Evolutionary conservation across 2,329 filamentous ascomycete species (phyloP).

Genomic region (Endocalyx cinctus): DNA sequence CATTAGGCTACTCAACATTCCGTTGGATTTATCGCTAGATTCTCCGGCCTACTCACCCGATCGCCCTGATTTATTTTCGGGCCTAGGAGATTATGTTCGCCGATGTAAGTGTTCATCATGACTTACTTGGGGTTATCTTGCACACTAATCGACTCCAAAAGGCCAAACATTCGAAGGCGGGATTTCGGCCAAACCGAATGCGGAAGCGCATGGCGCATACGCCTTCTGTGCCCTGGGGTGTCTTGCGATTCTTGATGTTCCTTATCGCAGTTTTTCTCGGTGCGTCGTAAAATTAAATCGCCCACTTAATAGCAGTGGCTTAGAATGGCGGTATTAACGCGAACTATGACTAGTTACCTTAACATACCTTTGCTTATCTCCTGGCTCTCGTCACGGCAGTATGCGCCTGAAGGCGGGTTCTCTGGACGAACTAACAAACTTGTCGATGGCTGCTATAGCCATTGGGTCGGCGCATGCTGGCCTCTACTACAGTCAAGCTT

Average conservation of each 20-base stretch:
- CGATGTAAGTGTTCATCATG: constrained; percentile 56
- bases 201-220: constrained; percentile 94
- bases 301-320: constrained; percentile 27
- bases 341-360: constrained; percentile 54
- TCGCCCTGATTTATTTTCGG: constrained; percentile 62
- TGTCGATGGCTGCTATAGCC: constrained; percentile 96
- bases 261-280: constrained; percentile 68
- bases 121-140: constrained; percentile 7
- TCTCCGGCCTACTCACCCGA: constrained; percentile 63
- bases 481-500: constrained; percentile 79
- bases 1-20: constrained; percentile 77
- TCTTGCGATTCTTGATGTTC: constrained; percentile 78
- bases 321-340: constrained; percentile 28
- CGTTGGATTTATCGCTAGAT: constrained; percentile 70
- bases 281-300: constrained; percentile 38
- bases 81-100: constrained; percentile 74
- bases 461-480: constrained; percentile 97
- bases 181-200: constrained; percentile 77
- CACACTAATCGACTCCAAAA: constrained; percentile 30
- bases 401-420: constrained; percentile 87
- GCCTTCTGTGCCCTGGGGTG: constrained; percentile 91
- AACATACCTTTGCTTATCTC: constrained; percentile 72
- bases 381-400: constrained; percentile 88
- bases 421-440: constrained; percentile 95
- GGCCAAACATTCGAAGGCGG: constrained; percentile 94